Evolutionary conservation across 106 monocot genomes (phyloP).

Genomic region (Xerophyta viscosa): DNA sequence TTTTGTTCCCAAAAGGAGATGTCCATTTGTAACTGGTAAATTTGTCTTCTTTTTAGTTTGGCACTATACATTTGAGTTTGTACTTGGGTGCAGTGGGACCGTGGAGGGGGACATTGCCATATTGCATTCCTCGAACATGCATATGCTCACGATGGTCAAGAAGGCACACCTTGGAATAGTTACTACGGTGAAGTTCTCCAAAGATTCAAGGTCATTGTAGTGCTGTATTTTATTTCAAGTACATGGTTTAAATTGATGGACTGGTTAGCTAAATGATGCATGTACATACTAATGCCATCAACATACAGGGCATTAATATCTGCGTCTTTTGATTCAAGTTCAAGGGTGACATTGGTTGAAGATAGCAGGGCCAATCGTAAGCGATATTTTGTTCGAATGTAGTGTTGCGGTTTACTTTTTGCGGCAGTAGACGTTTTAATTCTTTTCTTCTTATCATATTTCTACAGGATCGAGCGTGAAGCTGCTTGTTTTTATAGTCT

Average conservation of each 20-base stretch:
- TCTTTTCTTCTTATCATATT: no score
- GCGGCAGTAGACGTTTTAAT: no score
- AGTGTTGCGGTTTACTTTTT: no score
- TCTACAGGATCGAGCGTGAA: no score
- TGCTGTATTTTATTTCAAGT: not conserved
- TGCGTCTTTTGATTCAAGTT: constrained; percentile 69
- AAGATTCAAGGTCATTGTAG: constrained; percentile 66
- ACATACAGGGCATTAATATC: constrained; percentile 66
- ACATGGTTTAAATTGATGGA: not conserved
- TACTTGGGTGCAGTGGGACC: constrained; percentile 83
- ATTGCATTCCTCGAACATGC: constrained; percentile 29
- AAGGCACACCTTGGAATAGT: constrained; percentile 77
- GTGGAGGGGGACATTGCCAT: constrained; percentile 57
- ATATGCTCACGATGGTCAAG: constrained; percentile 31
- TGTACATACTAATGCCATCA: constrained; percentile 1
- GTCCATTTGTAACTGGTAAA: no score
- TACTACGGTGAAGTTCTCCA: constrained; percentile 58
- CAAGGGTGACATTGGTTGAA: constrained; percentile 49
- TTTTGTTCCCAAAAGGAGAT: no score
- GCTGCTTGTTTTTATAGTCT: no score
- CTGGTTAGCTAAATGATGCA: not conserved
- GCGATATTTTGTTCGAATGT: no score
- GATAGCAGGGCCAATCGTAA: no score
- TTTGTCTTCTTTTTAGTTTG: no score
- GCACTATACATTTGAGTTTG: no score